These are phyloP conservation scores for Salpingoeca rosetta DNA, from an alignment of 78 protist genomes.

Conservation along the genomic window DNA sequence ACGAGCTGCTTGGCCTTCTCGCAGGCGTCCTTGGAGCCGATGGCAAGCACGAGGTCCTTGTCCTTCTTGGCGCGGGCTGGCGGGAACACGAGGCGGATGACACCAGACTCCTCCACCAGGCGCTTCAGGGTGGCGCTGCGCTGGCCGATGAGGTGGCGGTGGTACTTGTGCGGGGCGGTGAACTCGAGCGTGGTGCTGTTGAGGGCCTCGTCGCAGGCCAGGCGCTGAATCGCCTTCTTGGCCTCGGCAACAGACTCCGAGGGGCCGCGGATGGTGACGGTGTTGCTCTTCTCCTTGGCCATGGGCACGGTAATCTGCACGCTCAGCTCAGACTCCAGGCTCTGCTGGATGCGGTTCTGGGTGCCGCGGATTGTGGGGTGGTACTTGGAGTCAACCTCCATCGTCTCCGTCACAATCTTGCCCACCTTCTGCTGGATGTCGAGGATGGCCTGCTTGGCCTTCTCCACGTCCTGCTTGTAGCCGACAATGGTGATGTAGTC, in stretches of 20 bases:
- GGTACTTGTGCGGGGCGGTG: not conserved
- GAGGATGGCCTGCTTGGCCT: slow-evolving; percentile 7
- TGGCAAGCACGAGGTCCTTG: not conserved
- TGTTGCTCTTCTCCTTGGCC: not conserved
- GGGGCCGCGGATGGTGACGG: not conserved
- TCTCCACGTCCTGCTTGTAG: not conserved
- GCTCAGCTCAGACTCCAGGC: not conserved
- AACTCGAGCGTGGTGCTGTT: not conserved
- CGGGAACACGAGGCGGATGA: not conserved
- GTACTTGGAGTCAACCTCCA: not conserved
- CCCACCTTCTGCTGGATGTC: not conserved
- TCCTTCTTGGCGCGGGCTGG: not conserved
- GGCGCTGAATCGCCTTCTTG: not conserved
- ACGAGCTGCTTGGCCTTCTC: not conserved
- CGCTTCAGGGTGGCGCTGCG: not conserved
- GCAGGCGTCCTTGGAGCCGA: not conserved
- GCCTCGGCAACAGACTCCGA: not conserved
- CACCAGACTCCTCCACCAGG: not conserved
- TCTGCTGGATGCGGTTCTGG: not conserved
- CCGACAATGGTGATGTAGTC: not conserved
- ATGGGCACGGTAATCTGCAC: not conserved
- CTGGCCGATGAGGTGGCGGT: slow-evolving; percentile 4
- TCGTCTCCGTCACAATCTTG: not conserved
- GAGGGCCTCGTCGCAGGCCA: not conserved
- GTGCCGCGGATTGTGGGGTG: not conserved